These are phyloP conservation scores for Nepenthes gracilis DNA, from an alignment of 148 eudicot species.

Conservation along the genomic window DNA sequence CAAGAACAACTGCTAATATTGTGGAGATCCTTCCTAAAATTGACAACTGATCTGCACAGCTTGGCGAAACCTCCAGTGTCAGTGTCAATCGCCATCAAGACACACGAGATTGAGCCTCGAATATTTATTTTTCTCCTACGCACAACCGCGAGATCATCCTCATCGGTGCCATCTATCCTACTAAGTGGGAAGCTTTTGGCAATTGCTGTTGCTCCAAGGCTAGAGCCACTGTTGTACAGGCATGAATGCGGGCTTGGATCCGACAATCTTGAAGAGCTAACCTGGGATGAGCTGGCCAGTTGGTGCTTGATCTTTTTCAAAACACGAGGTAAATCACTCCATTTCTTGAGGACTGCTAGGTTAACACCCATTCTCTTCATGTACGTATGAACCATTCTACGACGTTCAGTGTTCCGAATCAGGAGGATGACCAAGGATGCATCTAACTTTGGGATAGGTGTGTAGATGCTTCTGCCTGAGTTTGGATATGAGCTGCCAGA, in stretches of 20 bases:
- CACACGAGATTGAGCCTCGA: slow-evolving; percentile 15
- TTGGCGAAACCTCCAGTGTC: slow-evolving; percentile 41
- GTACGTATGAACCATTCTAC: slow-evolving; percentile 28
- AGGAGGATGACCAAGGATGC: slow-evolving; percentile 47
- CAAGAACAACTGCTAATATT: slow-evolving; percentile 9
- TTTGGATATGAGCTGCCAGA: slow-evolving; percentile 9
- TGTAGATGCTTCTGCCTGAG: slow-evolving; percentile 9
- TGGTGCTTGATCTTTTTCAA: slow-evolving; percentile 32
- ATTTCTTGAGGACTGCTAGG: slow-evolving; percentile 24
- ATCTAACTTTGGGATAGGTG: slow-evolving; percentile 26
- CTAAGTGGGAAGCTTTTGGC: slow-evolving; percentile 26
- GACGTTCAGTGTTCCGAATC: slow-evolving; percentile 41
- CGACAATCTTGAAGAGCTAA: no score
- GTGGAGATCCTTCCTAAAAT: slow-evolving; percentile 42
- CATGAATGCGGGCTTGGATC: slow-evolving; percentile 11
- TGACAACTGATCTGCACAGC: slow-evolving; percentile 38
- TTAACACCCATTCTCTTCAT: slow-evolving; percentile 46
- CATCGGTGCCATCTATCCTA: slow-evolving; percentile 24
- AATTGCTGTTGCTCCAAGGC: not conserved
- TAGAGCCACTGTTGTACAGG: slow-evolving; percentile 10
- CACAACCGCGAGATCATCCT: slow-evolving; percentile 1
- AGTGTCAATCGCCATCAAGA: slow-evolving; percentile 50
- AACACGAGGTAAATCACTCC: slow-evolving; percentile 23
- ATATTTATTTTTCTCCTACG: slow-evolving; percentile 8
- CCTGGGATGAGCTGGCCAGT: slow-evolving; percentile 18